phyloP scores from a whole-genome alignment of 2,329 filamentous ascomycete species.

The Penicillium sp. region DNA sequence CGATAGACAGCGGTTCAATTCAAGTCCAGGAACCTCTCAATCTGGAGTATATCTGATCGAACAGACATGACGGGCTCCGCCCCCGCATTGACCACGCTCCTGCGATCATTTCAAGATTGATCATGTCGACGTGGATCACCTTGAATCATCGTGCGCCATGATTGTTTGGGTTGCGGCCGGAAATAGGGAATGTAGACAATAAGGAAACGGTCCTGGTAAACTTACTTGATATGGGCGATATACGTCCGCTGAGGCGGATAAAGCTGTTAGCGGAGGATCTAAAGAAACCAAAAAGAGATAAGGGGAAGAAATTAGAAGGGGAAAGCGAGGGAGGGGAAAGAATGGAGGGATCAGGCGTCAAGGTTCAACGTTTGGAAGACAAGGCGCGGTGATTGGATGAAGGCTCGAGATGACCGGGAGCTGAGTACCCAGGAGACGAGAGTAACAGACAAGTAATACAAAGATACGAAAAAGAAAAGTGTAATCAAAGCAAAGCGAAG shows the following conservation, averaged over 20 bases:
- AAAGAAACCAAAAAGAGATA: constrained; percentile 7
- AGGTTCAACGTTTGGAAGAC: constrained; percentile 17
- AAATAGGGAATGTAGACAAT: not conserved
- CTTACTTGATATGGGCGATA: constrained; percentile 50
- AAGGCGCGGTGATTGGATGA: constrained; percentile 20
- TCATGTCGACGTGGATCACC: not conserved
- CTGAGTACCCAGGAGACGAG: constrained; percentile 24
- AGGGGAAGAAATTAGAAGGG: constrained; percentile 7
- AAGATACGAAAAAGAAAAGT: constrained; percentile 19
- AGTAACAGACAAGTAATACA: constrained; percentile 20
- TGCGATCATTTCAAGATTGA: constrained; percentile 9
- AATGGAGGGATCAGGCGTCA: constrained; percentile 22
- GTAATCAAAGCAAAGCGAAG: not conserved
- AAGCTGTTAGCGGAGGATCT: constrained; percentile 13
- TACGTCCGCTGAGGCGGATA: constrained; percentile 42
- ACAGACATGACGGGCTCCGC: constrained; percentile 14
- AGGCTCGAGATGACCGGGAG: constrained; percentile 20
- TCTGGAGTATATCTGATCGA: constrained; percentile 7
- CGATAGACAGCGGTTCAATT: not conserved
- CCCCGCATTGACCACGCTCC: constrained; percentile 26
- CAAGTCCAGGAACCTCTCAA: constrained; percentile 1
- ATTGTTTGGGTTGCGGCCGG: not conserved
- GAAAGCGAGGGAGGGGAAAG: constrained; percentile 10
- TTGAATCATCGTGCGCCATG: constrained; percentile 1
- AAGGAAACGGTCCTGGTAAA: constrained; percentile 17